Percentiles rank a stretch among this genome's conserved stretches.
Evolutionary conservation across 176 grass and related monocot genomes (phyloP).

Genomic region (Tillandsia leiboldiana): DNA sequence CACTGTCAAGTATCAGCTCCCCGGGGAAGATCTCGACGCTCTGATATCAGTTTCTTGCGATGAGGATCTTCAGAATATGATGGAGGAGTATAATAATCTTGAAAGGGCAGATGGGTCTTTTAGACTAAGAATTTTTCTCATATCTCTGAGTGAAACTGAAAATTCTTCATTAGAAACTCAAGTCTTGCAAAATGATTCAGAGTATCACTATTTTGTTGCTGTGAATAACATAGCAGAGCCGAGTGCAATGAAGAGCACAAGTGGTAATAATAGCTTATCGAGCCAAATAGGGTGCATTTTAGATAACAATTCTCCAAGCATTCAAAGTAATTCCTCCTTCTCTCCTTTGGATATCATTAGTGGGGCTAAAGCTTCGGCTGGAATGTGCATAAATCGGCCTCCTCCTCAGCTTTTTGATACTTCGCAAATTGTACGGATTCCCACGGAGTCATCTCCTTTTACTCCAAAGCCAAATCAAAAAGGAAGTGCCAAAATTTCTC

Average conservation of each 20-base stretch:
- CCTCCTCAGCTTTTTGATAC: slow-evolving; percentile 40
- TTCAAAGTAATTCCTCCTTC: slow-evolving; percentile 26
- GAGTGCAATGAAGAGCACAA: slow-evolving; percentile 33
- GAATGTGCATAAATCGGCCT: slow-evolving; percentile 12
- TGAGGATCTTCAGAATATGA: slow-evolving; percentile 98
- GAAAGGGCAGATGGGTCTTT: slow-evolving; percentile 54
- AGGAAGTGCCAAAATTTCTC: slow-evolving; percentile 27
- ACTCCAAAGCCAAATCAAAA: slow-evolving; percentile 31
- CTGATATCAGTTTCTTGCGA: slow-evolving; percentile 79
- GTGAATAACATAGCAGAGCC: slow-evolving; percentile 69
- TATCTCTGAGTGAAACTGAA: slow-evolving; percentile 57
- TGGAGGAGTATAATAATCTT: slow-evolving; percentile 71
- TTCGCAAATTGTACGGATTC: slow-evolving; percentile 14
- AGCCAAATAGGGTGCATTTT: slow-evolving; percentile 31
- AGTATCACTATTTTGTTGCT: slow-evolving; percentile 71
- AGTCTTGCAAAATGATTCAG: slow-evolving; percentile 28
- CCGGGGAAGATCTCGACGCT: slow-evolving; percentile 87
- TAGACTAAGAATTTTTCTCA: slow-evolving; percentile 71
- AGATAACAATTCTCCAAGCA: slow-evolving; percentile 24
- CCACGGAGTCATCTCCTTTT: slow-evolving; percentile 26
- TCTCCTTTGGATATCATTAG: slow-evolving; percentile 24
- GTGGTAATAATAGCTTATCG: slow-evolving; percentile 59
- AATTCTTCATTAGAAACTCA: slow-evolving; percentile 28
- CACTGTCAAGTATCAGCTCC: slow-evolving; percentile 93
- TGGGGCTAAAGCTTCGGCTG: slow-evolving; percentile 18